phyloP scores from a whole-genome alignment of 2,329 filamentous ascomycete species.

The Lecanicillium sp. region DNA sequence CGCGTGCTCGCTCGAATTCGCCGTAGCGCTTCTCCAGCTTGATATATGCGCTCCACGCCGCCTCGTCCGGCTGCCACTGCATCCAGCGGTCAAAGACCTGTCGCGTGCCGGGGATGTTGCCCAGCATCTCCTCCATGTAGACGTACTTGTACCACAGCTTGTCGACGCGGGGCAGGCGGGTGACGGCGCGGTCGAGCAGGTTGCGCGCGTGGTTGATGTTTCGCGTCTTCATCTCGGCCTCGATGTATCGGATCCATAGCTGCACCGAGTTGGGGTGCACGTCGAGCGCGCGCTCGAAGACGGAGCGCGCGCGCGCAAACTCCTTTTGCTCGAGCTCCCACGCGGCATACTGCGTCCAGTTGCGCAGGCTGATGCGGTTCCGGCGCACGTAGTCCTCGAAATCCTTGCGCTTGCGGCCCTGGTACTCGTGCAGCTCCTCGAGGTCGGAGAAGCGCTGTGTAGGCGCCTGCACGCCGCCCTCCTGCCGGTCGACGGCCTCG shows the following conservation, averaged over 20 bases:
- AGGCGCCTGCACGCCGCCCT: constrained; percentile 78
- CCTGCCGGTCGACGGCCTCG: constrained; percentile 94
- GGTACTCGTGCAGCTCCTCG: constrained; percentile 96
- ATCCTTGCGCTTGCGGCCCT: constrained; percentile 90
- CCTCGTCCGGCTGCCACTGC: constrained; percentile 95
- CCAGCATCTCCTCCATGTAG: constrained; percentile 96
- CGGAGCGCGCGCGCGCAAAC: constrained; percentile 80
- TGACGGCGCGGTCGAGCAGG: constrained; percentile 88
- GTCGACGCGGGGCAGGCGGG: constrained; percentile 81
- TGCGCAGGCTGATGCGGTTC: constrained; percentile 93
- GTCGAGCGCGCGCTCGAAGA: constrained; percentile 93
- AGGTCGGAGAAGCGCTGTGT: constrained; percentile 94
- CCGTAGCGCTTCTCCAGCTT: constrained; percentile 94
- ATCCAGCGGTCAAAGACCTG: constrained; percentile 98
- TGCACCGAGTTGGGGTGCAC: constrained; percentile 81
- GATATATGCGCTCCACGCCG: constrained; percentile 92
- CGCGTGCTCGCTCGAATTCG: constrained; percentile 83
- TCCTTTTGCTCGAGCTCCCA: constrained; percentile 99
- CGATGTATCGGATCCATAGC: constrained; percentile 89
- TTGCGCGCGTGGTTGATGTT: constrained; percentile 98
- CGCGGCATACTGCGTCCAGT: constrained; percentile 96
- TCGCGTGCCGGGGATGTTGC: constrained; percentile 84
- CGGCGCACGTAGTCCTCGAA: constrained; percentile 97
- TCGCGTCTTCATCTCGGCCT: constrained; percentile 85
- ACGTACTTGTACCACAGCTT: constrained; percentile 99